A percentile compares a stretch with the other conserved stretches of the same genome.
Conservation (phyloP, 2,329 filamentous ascomycete genomes). For the Ophiostoma tasmaniense region DNA sequence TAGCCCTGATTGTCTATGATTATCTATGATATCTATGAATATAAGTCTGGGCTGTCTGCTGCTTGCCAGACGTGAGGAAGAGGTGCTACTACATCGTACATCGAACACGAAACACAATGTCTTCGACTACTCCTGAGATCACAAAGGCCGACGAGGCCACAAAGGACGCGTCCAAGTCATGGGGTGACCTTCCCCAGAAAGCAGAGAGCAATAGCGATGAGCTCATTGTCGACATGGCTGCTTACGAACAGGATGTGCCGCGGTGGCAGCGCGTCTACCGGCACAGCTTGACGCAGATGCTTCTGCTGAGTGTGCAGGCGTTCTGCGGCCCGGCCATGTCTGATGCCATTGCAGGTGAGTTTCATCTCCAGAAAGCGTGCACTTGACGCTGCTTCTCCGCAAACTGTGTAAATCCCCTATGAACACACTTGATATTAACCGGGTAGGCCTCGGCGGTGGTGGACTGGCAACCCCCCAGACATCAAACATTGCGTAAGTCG, state of each 20-base stretch:
- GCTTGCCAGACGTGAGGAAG: no score
- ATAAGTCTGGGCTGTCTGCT: not conserved
- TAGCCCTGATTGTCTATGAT: not conserved
- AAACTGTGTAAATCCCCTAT: not conserved
- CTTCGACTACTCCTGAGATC: not conserved
- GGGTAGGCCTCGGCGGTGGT: not conserved
- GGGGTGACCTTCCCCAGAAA: not conserved
- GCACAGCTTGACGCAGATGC: not conserved
- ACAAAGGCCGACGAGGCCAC: not conserved
- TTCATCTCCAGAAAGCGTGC: no score
- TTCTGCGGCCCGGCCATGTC: not conserved
- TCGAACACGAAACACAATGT: not conserved
- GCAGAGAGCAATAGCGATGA: not conserved
- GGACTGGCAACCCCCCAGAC: not conserved
- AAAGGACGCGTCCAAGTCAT: not conserved
- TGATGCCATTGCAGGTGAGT: not conserved
- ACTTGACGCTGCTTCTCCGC: no score
- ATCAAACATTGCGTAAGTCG: not conserved
- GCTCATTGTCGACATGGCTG: not conserved
- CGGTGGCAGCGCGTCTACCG: not conserved
- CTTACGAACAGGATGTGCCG: not conserved
- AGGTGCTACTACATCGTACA: no score
- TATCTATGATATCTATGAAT: not conserved
- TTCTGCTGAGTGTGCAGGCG: not conserved
- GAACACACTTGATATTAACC: not conserved